Evolutionary conservation across 163 green algal species (phyloP), one percentile per base, ranked within the genome.

Genomic region (Trebouxiophyceae sp.): DNA sequence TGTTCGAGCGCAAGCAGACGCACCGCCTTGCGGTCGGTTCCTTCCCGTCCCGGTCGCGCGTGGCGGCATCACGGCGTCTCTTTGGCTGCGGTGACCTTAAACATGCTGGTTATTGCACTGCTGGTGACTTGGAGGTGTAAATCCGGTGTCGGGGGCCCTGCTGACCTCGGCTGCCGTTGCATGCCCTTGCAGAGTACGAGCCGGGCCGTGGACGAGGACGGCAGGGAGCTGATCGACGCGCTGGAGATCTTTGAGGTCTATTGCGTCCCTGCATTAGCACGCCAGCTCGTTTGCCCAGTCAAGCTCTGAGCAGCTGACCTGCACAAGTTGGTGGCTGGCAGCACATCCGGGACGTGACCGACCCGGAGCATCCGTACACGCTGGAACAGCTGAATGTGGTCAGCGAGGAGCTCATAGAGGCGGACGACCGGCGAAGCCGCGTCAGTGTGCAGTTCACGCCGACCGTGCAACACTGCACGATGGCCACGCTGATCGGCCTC

Each of bases 321-420:
- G n/a, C 4, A 31, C 31, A 22, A 64, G 22, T 27, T 60, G 22
- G 33, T 63, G n/a, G 3, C 28, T 56, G 16, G 63, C 70, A 87
- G 70, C 86, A 97, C 73, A 85, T 99, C 12, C 81, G 90, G 2
- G 91, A 98, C 80, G 96, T 99, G 32, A 89, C 72, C 2, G 94
- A 99, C 60, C 94, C 94, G 0, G 94, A 99, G 84, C 94, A 99
- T 62, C 94, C 94, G 0, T 96, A 98, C 80, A 90, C 87, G 3
- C 72, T 99, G 44, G 94, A 99, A 77, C 87, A 97, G 80, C 81
- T 99, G 2, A 87, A 91, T 59, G 92, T 99, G 57, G 89, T 99
- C 4, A 77, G 70, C 3, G 88, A 97, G 78, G 82, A 95, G 31
- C 66, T 82, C n/a, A 89, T 98, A 4, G 55, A 72, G 1, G 86